Evolutionary conservation across 305 asterid genomes (phyloP).

Genomic region (Fraxinus sp.): DNA sequence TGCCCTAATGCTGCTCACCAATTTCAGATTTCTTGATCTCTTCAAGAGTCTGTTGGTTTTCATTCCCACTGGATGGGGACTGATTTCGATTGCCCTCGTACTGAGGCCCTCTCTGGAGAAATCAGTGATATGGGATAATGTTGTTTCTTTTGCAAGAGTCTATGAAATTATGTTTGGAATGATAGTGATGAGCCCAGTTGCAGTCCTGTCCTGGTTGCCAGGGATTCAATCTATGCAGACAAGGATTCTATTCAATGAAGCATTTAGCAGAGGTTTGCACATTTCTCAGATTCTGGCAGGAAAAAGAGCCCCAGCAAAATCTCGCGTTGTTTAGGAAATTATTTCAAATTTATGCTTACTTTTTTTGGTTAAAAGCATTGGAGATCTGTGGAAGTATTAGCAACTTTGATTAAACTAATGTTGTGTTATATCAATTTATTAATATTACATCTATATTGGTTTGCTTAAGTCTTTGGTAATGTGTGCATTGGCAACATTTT

Average conservation of each 20-base stretch:
- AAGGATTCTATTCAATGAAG: conserved; percentile 82
- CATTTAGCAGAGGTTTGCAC: conserved; percentile 85
- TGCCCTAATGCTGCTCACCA: conserved; percentile 59
- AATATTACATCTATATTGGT: neutral
- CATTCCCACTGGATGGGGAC: conserved; percentile 90
- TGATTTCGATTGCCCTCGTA: conserved; percentile 73
- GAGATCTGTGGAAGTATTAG: neutral
- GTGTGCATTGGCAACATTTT: neutral
- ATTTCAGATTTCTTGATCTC: conserved; percentile 59
- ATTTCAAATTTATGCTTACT: neutral
- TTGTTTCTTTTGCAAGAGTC: conserved; percentile 66
- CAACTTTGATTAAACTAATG: neutral
- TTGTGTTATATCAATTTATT: neutral
- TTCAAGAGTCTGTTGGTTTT: conserved; percentile 79
- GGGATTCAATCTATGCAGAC: conserved; percentile 97
- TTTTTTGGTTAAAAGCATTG: neutral
- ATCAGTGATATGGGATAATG: conserved; percentile 59
- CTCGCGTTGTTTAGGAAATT: neutral
- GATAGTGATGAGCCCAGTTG: conserved; percentile 72
- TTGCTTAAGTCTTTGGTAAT: neutral
- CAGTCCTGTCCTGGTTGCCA: conserved; percentile 82
- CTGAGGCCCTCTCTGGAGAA: conserved; percentile 59
- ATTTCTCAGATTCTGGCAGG: conserved; percentile 83
- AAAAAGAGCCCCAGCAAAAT: conserved; percentile 31
- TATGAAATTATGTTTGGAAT: conserved; percentile 85